These are phyloP conservation scores for Stellera chamaejasme DNA, from an alignment of 345 rosid species.

Conservation along the genomic window DNA sequence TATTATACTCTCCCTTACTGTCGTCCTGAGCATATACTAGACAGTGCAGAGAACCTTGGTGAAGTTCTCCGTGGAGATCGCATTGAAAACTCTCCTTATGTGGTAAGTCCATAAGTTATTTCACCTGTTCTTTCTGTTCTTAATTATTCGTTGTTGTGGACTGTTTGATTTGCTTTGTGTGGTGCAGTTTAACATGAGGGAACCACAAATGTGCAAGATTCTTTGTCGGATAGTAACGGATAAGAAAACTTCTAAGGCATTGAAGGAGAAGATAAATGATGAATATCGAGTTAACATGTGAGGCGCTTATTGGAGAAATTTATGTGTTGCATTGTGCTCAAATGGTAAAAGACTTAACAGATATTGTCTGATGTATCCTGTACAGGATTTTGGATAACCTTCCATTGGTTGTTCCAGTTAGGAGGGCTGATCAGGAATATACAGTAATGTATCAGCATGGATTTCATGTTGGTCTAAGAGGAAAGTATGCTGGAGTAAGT, in stretches of 20 bases:
- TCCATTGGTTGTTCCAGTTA: slow-evolving; percentile 48
- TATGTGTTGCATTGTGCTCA: not conserved
- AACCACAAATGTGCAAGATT: slow-evolving; percentile 12
- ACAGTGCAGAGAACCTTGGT: slow-evolving; percentile 90
- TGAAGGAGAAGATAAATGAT: slow-evolving; percentile 76
- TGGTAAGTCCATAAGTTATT: not conserved
- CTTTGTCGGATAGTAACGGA: slow-evolving; percentile 22
- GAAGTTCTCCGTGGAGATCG: slow-evolving; percentile 27
- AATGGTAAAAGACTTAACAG: no score
- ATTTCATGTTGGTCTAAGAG: slow-evolving; percentile 49
- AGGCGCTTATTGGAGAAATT: not conserved
- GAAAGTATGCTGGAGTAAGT: slow-evolving; percentile 47
- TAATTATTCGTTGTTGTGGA: not conserved
- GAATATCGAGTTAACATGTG: slow-evolving; percentile 65
- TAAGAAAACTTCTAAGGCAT: slow-evolving; percentile 52
- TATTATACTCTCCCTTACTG: slow-evolving; percentile 72
- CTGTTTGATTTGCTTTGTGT: not conserved
- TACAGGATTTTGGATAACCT: slow-evolving; percentile 58
- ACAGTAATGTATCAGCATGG: slow-evolving; percentile 46
- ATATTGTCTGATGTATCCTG: slow-evolving; percentile 6
- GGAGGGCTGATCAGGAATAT: slow-evolving; percentile 36
- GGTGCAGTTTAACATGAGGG: slow-evolving; percentile 13
- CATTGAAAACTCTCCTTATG: slow-evolving; percentile 11
- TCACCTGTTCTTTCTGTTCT: not conserved
- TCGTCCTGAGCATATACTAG: slow-evolving; percentile 49